Evolutionary conservation across 75 land plant species (phyloP).

Genomic region (Picea glauca): DNA sequence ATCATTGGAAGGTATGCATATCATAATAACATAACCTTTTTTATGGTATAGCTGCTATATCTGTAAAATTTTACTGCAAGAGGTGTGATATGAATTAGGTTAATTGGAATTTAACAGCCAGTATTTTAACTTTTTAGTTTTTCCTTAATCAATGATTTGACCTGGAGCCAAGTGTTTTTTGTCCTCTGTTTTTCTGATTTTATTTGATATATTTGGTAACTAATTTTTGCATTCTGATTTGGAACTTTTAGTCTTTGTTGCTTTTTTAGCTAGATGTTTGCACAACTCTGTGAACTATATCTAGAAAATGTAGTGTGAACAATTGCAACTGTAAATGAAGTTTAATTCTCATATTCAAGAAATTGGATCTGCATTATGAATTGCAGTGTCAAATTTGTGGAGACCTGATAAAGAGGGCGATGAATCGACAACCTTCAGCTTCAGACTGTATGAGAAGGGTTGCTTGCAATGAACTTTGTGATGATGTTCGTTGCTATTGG

Average conservation of each 20-base stretch:
- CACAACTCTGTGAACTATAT: neutral
- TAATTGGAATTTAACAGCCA: no score
- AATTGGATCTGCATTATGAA: neutral
- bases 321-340: neutral
- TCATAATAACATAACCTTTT: no score
- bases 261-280: neutral
- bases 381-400: conserved; percentile 49
- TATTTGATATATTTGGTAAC: neutral
- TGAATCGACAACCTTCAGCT: conserved; percentile 35
- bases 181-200: neutral
- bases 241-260: neutral
- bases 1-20: conserved; percentile 32
- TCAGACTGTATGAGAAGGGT: conserved; percentile 21
- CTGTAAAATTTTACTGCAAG: neutral
- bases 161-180: neutral
- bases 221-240: neutral
- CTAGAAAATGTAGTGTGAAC: neutral
- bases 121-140: neutral
- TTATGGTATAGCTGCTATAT: neutral
- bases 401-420: conserved; percentile 28
- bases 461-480: conserved; percentile 8
- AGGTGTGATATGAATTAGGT: neutral
- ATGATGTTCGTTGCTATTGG: conserved; percentile 24
- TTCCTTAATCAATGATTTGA: neutral
- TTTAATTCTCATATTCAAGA: neutral